A percentile compares a stretch with the other conserved stretches of the same genome.
phyloP scores from a whole-genome alignment of 2,329 filamentous ascomycete species.

The Colletotrichum agaves region DNA sequence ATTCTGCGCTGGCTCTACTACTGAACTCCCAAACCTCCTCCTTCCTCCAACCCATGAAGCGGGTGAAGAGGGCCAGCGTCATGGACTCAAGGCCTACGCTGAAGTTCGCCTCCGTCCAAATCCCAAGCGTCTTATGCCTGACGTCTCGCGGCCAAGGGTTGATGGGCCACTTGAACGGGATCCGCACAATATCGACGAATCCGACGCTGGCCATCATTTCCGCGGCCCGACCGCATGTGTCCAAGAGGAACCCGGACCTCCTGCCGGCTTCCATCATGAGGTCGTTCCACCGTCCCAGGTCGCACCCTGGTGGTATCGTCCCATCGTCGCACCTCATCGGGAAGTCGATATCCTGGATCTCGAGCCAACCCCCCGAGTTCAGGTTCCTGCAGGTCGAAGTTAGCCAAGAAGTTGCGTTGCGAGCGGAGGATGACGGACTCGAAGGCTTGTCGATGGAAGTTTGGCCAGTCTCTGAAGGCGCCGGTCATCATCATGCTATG shows the following conservation, averaged over 20 bases:
- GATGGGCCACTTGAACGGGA: slow-evolving; percentile 42
- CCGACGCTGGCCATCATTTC: slow-evolving; percentile 42
- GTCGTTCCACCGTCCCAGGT: slow-evolving; percentile 43
- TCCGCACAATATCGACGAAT: slow-evolving; percentile 42
- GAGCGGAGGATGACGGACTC: slow-evolving; percentile 24
- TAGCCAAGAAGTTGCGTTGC: background rate
- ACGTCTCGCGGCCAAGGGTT: slow-evolving; percentile 44
- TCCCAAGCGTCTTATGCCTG: slow-evolving; percentile 42
- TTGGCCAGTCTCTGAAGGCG: slow-evolving; percentile 42
- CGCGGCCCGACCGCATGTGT: slow-evolving; percentile 43
- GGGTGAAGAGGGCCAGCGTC: slow-evolving; percentile 43
- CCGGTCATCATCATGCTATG: slow-evolving; percentile 49
- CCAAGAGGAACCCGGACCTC: slow-evolving; percentile 43
- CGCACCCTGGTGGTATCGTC: slow-evolving; percentile 41
- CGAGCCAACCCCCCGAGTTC: slow-evolving; percentile 50
- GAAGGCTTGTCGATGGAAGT: slow-evolving; percentile 41
- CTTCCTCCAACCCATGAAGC: slow-evolving; percentile 42
- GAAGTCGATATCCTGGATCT: slow-evolving; percentile 52
- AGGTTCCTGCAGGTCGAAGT: slow-evolving; percentile 38
- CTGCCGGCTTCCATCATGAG: slow-evolving; percentile 45
- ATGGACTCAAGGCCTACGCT: slow-evolving; percentile 41
- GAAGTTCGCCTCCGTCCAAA: slow-evolving; percentile 41
- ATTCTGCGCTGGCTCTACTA: slow-evolving; percentile 36
- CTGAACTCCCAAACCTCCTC: slow-evolving; percentile 43
- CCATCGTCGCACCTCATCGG: slow-evolving; percentile 45